phyloP scores from a whole-genome alignment of 805 yeast species.

The Teunomyces aglyptinius region DNA sequence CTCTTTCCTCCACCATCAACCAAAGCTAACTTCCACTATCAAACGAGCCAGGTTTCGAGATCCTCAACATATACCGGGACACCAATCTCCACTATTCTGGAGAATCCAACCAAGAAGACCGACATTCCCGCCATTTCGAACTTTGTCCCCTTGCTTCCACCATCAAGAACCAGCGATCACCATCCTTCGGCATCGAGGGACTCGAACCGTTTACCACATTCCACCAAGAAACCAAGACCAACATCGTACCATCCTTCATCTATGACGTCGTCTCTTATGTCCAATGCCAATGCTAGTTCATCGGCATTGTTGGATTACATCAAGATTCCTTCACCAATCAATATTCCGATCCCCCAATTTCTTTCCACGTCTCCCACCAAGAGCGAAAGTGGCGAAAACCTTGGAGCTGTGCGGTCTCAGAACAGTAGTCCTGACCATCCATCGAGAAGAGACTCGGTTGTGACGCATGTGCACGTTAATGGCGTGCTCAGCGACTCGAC shows the following conservation, averaged over 20 bases:
- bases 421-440: constrained; percentile 11
- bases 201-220: constrained; percentile 40
- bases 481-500: constrained; percentile 34
- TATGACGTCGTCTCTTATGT: constrained; percentile 29
- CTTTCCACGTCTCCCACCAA: constrained; percentile 39
- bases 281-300: constrained; percentile 10
- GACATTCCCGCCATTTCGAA: constrained; percentile 14
- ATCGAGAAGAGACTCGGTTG: constrained; percentile 38
- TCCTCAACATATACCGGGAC: constrained; percentile 32
- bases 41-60: constrained; percentile 13
- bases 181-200: constrained; percentile 16
- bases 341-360: constrained; percentile 31
- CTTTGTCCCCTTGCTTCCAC: constrained; percentile 8
- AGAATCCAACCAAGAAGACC: constrained; percentile 35
- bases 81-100: constrained; percentile 46
- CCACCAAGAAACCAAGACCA: constrained; percentile 68
- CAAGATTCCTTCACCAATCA: constrained; percentile 33
- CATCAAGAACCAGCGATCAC: constrained; percentile 9
- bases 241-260: constrained; percentile 79
- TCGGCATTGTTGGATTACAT: constrained; percentile 31
- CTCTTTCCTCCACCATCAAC: constrained; percentile 13
- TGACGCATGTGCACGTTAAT: constrained; percentile 43
- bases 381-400: constrained; percentile 23
- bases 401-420: constrained; percentile 7
- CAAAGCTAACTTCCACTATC: constrained; percentile 3